phyloP scores from a whole-genome alignment of 2,329 filamentous ascomycete genomes.

The Ciborinia camelliae region DNA sequence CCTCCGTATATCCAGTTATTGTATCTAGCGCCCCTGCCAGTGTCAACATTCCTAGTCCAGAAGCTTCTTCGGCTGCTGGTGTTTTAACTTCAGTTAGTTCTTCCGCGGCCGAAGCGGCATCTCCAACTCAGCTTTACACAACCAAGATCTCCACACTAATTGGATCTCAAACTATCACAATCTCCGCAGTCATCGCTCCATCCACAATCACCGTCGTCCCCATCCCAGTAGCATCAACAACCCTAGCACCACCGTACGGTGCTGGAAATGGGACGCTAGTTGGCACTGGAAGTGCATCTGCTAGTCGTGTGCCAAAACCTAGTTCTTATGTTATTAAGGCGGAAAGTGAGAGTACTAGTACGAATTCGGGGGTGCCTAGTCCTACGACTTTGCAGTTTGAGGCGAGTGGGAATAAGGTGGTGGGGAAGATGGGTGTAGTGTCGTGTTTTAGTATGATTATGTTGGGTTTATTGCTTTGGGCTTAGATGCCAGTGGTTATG shows the following conservation, averaged over 20 bases:
- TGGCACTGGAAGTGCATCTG: background rate
- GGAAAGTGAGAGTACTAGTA: background rate
- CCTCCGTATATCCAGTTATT: conserved; percentile 38
- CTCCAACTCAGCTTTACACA: background rate
- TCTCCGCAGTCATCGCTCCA: background rate
- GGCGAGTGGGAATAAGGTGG: background rate
- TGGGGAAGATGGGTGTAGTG: background rate
- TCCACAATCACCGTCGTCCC: conserved; percentile 11
- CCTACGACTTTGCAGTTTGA: background rate
- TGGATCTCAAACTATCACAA: background rate
- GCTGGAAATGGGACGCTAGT: background rate
- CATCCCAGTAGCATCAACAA: background rate
- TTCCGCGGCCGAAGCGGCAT: background rate
- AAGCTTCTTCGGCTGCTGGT: background rate
- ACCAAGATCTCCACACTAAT: background rate
- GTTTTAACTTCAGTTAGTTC: background rate
- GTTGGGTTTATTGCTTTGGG: background rate
- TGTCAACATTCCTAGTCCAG: background rate
- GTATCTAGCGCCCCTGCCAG: conserved; percentile 4
- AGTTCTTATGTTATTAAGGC: background rate
- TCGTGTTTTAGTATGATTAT: background rate
- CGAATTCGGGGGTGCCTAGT: background rate
- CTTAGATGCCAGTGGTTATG: background rate
- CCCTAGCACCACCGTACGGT: background rate
- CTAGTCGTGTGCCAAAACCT: background rate